Conservation (phyloP, 2,329 filamentous ascomycete species). For the Torrubiellomyces zombiae region DNA sequence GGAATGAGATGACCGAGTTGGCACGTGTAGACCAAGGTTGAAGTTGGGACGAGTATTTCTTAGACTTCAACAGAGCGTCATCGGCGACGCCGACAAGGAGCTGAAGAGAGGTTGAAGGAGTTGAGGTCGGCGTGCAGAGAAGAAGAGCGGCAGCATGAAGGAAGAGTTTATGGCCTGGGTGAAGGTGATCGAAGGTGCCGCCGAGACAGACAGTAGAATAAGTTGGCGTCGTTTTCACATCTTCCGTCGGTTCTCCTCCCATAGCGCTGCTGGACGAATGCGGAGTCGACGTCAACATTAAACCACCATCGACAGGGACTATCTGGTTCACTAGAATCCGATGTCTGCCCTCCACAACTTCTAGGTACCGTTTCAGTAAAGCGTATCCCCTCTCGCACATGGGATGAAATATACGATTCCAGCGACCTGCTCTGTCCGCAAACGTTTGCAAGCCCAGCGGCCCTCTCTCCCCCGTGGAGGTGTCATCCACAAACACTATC, state of each 20-base stretch:
- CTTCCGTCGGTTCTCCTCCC: no score
- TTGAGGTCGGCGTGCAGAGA: constrained; percentile 30
- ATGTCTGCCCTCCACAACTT: constrained; percentile 28
- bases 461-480: constrained; percentile 25
- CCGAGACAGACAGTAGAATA: constrained; percentile 52
- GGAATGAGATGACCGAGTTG: constrained; percentile 51
- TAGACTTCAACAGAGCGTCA: constrained; percentile 71
- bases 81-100: constrained; percentile 80
- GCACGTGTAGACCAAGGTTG: constrained; percentile 68
- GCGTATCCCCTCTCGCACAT: constrained; percentile 47
- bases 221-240: no score
- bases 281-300: no score
- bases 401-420: constrained; percentile 49
- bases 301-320: constrained; percentile 33
- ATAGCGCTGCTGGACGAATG: no score
- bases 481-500: constrained; percentile 55
- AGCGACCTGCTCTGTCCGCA: constrained; percentile 36
- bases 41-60: constrained; percentile 69
- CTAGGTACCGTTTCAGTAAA: constrained; percentile 33
- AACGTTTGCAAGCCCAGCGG: constrained; percentile 34
- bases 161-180: constrained; percentile 89
- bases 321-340: constrained; percentile 32
- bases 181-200: constrained; percentile 92
- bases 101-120: constrained; percentile 19
- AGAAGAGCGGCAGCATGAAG: constrained; percentile 73